Evolutionary conservation across 305 asterid species (phyloP), one percentile per base, ranked within the genome.

Genomic region (Fraxinus nigra): DNA sequence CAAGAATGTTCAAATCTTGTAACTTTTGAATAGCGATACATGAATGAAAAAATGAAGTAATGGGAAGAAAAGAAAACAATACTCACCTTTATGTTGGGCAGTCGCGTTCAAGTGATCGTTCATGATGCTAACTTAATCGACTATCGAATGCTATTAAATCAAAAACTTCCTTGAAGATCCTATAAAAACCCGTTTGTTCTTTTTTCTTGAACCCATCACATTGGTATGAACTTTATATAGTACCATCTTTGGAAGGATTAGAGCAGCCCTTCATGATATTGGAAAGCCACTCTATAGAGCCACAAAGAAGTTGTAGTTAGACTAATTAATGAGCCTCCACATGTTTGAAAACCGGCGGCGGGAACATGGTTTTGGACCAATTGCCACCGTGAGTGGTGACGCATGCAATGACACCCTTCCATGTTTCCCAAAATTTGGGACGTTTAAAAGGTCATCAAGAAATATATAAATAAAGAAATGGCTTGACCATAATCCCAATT

Each of bases 51-150:
- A 32, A 48, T 3, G 0, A 18, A 32, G 3, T 18, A 26, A 22
- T 0, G 22, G 0, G 1, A 28, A 0, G 1, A 18, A 61, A 56
- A 3, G 13, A 2, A 1, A 70, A 14, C 9, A 30, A 5, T 10
- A 77, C 83, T 67, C 28, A 87, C 89, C 86, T 30, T 80, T 76
- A n/a, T 79, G 74, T n/a, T 84, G 80, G 75, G 40, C n/a, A 43
- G 7, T 75, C 54, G 48, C 32, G 16, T 67, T 63, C 16, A 72
- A 43, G 32, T 46, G 56, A 13, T 72, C 80, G 35, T 79, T 75
- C 86, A 81, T 87, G 61, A 75, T 13, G 7, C 11, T 69, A 69
- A 67, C 4, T 10, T 28, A 11, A 69, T 9, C 4, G 28, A 30
- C 13, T 28, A 11, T 28, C 3, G 22, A 69, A 61, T 61, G 72